Evolutionary conservation across 345 rosid genomes (phyloP).

Genomic region (Eutrema heterophyllum): DNA sequence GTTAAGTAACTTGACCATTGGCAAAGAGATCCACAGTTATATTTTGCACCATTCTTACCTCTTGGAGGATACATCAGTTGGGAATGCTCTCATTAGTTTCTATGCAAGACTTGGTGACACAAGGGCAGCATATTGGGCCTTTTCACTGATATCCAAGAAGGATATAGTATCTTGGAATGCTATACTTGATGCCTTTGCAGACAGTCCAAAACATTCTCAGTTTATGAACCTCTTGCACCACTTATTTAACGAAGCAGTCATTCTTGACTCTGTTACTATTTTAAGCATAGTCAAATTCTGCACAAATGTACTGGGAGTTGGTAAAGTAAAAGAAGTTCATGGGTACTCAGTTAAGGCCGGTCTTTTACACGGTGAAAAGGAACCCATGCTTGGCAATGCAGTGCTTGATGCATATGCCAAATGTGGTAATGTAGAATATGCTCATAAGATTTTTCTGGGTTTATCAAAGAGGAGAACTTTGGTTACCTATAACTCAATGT

Average conservation of each 20-base stretch:
- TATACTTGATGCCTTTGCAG: slow-evolving; percentile 32
- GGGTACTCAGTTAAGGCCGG: slow-evolving; percentile 55
- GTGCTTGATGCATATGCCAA: slow-evolving; percentile 74
- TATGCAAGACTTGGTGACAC: slow-evolving; percentile 55
- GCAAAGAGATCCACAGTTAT: slow-evolving; percentile 38
- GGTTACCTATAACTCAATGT: slow-evolving; percentile 58
- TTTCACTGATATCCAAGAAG: slow-evolving; percentile 27
- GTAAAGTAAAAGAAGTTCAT: slow-evolving; percentile 66
- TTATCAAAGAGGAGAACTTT: slow-evolving; percentile 43
- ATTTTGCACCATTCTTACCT: slow-evolving; percentile 25
- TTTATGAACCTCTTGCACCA: slow-evolving; percentile 43
- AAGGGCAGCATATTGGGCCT: slow-evolving; percentile 43
- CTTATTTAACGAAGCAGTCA: slow-evolving; percentile 47
- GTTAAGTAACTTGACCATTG: slow-evolving; percentile 37
- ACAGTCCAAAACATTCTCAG: slow-evolving; percentile 28
- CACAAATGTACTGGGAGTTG: slow-evolving; percentile 26
- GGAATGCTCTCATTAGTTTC: slow-evolving; percentile 47
- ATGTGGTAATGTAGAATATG: slow-evolving; percentile 53
- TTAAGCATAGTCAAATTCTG: slow-evolving; percentile 31
- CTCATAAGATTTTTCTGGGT: slow-evolving; percentile 51
- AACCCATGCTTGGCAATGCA: slow-evolving; percentile 50
- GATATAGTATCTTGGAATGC: slow-evolving; percentile 39
- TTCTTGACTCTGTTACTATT: slow-evolving; percentile 30
- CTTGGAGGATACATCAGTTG: slow-evolving; percentile 34
- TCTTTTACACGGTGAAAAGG: slow-evolving; percentile 35